A percentile compares a stretch with the other conserved stretches of the same genome.
Evolutionary conservation across 306 rosid genomes (phyloP).

Genomic region (apple (Malus domestica)): DNA sequence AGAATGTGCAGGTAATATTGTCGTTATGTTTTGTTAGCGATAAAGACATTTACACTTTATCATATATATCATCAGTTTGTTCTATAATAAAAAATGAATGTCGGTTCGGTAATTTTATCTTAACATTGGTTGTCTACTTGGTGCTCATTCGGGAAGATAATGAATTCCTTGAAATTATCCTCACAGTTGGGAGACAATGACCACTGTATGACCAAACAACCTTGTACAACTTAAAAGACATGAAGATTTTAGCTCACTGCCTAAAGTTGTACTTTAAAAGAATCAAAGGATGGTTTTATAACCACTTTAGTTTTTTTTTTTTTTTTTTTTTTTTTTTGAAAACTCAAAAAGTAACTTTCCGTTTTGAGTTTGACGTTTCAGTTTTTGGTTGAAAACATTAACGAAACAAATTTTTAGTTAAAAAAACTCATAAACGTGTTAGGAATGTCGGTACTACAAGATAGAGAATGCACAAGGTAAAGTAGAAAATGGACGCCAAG

Average conservation of each 20-base stretch:
- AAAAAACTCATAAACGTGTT: no score
- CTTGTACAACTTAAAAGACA: conserved; percentile 2
- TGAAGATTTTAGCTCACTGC: no score
- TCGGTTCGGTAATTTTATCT: conserved; percentile 3
- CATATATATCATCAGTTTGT: rapidly evolving
- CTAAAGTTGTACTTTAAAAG: no score
- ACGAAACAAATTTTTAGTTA: no score
- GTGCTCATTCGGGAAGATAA: conserved; percentile 35
- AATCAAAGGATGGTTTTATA: no score
- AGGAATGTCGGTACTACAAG: no score
- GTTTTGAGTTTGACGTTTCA: background rate
- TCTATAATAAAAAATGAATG: background rate
- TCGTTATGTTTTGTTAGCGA: background rate
- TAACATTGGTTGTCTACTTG: conserved; percentile 33
- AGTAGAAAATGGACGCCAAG: no score
- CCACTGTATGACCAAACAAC: conserved; percentile 56
- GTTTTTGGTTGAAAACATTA: no score
- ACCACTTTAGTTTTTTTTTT: no score
- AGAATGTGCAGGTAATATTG: no score
- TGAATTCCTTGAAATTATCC: conserved; percentile 41
- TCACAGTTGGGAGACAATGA: conserved; percentile 46
- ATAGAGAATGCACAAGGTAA: no score
- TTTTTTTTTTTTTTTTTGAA: no score
- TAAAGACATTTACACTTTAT: background rate
- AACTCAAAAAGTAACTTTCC: background rate